These are phyloP conservation scores for Macrophomina phaseolina DNA, from an alignment of 2,329 filamentous ascomycete genomes.

Conservation along the genomic window DNA sequence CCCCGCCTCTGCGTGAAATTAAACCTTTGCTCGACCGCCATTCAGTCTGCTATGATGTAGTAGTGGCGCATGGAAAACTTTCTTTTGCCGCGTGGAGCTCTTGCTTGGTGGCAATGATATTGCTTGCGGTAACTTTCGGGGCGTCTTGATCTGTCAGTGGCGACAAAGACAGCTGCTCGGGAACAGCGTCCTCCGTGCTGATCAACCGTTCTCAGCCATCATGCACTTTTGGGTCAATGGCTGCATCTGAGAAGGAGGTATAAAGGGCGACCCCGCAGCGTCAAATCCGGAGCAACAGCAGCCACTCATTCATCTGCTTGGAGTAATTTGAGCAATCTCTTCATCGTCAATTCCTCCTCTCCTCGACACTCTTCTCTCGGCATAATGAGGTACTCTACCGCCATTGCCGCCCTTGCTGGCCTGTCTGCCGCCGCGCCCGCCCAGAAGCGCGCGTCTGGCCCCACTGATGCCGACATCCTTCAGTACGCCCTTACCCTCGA, in stretches of 20 bases:
- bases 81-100: not conserved
- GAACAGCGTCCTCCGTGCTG: constrained; percentile 6
- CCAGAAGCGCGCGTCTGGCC: constrained; percentile 9
- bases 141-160: not conserved
- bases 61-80: not conserved
- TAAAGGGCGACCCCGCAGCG: not conserved
- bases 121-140: not conserved
- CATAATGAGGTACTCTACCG: constrained; percentile 22
- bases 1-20: constrained; percentile 4
- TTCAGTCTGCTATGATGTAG: not conserved
- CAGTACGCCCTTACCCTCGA: constrained; percentile 54
- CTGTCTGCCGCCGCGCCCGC: constrained; percentile 22
- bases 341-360: constrained; percentile 3
- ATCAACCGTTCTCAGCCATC: not conserved
- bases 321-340: not conserved
- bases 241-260: not conserved
- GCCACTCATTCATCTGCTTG: not conserved
- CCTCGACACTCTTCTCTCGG: not conserved
- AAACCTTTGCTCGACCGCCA: not conserved
- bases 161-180: not conserved
- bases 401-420: constrained; percentile 4
- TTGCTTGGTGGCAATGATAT: not conserved
- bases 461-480: constrained; percentile 39
- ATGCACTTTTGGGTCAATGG: no score
- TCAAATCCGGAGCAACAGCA: not conserved